Conservation (phyloP, 2,329 filamentous ascomycete species). For the Colletotrichum chrysophilum region DNA sequence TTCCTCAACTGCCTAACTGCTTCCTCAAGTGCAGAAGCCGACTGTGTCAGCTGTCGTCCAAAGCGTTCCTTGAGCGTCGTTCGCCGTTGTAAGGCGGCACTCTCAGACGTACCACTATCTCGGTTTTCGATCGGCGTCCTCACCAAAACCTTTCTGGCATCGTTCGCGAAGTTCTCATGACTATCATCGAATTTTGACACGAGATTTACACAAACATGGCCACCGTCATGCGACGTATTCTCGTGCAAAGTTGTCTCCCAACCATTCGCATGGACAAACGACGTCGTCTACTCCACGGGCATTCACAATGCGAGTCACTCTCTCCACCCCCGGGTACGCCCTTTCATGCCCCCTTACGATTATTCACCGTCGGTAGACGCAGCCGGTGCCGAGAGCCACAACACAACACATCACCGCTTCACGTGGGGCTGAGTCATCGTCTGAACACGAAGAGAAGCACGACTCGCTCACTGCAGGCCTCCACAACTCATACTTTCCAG, state of each 20-base stretch:
- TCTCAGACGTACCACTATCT: not conserved
- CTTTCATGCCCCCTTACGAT: not conserved
- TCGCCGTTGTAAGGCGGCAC: not conserved
- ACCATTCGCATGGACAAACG: not conserved
- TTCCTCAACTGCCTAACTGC: not conserved
- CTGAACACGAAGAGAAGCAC: not conserved
- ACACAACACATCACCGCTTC: not conserved
- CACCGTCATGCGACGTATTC: not conserved
- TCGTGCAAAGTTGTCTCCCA: not conserved
- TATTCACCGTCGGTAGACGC: not conserved
- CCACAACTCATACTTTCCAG: not conserved
- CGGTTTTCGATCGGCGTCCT: not conserved
- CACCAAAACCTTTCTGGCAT: not conserved
- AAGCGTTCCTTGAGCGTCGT: not conserved
- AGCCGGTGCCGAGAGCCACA: no score
- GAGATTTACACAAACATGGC: not conserved
- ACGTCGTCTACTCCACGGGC: not conserved
- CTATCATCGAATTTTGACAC: not conserved
- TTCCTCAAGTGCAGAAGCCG: not conserved
- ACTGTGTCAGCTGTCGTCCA: not conserved
- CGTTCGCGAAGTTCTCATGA: not conserved
- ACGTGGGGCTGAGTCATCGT: not conserved
- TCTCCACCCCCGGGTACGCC: not conserved
- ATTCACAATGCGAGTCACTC: not conserved
- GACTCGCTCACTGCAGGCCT: not conserved